Evolutionary conservation across 169 alveolate species (phyloP).

Genomic region (Cryptosporidium canis): DNA sequence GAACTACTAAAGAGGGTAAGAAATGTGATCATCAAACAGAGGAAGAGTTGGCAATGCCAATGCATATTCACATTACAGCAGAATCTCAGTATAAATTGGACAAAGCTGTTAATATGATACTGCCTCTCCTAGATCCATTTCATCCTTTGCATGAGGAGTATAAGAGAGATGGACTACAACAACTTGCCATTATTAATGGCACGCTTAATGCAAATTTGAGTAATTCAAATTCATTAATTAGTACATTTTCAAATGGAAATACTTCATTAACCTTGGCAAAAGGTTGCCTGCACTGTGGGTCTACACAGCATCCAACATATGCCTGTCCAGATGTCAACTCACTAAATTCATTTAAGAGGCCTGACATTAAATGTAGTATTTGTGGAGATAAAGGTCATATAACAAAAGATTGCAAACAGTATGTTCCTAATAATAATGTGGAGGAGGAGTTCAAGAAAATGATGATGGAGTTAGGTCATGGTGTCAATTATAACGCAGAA

Average conservation of each 20-base stretch:
- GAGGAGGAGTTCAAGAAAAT: slow-evolving; percentile 64
- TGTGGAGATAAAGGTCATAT: slow-evolving; percentile 93
- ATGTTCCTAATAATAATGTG: slow-evolving; percentile 63
- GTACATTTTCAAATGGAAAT: slow-evolving; percentile 34
- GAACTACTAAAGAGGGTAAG: slow-evolving; percentile 91
- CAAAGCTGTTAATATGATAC: slow-evolving; percentile 85
- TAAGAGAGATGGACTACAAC: slow-evolving; percentile 86
- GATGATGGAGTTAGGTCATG: slow-evolving; percentile 55
- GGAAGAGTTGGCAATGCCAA: slow-evolving; percentile 89
- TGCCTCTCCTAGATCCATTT: slow-evolving; percentile 86
- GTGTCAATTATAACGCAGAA: not conserved
- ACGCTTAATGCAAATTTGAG: slow-evolving; percentile 28
- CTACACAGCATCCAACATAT: slow-evolving; percentile 64
- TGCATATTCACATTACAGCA: slow-evolving; percentile 87
- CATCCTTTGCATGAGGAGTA: slow-evolving; percentile 88
- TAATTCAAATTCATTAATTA: not conserved
- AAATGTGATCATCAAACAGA: slow-evolving; percentile 88
- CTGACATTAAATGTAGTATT: slow-evolving; percentile 82
- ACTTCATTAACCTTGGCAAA: not conserved
- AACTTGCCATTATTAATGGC: slow-evolving; percentile 87
- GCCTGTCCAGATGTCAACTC: slow-evolving; percentile 53
- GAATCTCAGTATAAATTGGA: slow-evolving; percentile 75
- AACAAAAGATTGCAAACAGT: slow-evolving; percentile 87
- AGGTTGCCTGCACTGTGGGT: slow-evolving; percentile 65
- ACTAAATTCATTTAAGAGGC: slow-evolving; percentile 73